Conservation (phyloP, 2,329 filamentous ascomycete genomes). For the Cercospora brassicicola region DNA sequence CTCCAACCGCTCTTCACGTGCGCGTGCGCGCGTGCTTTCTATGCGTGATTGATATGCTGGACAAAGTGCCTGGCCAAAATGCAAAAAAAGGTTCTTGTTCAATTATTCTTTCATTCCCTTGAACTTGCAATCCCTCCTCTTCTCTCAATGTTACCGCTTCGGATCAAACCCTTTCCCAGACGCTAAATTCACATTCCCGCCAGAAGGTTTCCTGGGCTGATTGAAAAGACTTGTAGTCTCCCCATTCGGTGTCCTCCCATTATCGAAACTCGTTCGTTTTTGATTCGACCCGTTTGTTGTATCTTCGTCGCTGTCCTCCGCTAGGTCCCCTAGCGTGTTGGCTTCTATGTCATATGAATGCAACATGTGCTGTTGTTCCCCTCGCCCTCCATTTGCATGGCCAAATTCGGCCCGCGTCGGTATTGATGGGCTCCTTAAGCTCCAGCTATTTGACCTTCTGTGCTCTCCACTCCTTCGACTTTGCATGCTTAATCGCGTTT, state of each 20-base stretch:
- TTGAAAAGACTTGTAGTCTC: slow-evolving; percentile 17
- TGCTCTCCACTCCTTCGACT: slow-evolving; percentile 68
- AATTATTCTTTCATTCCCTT: background rate
- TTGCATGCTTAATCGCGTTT: slow-evolving; percentile 93
- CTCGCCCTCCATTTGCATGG: background rate
- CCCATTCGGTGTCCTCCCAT: slow-evolving; percentile 23
- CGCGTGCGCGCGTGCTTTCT: background rate
- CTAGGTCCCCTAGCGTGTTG: slow-evolving; percentile 67
- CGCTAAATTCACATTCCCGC: slow-evolving; percentile 20
- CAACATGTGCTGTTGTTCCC: slow-evolving; percentile 63
- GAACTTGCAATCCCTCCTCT: background rate
- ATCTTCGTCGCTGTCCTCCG: slow-evolving; percentile 73
- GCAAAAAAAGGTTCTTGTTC: background rate
- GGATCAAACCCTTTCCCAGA: slow-evolving; percentile 31
- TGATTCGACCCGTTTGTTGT: slow-evolving; percentile 27
- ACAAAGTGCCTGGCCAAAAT: background rate
- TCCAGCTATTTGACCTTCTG: slow-evolving; percentile 58
- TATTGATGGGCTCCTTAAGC: slow-evolving; percentile 38
- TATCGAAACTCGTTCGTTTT: slow-evolving; percentile 40
- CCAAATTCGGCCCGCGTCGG: slow-evolving; percentile 45
- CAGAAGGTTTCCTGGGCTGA: slow-evolving; percentile 17
- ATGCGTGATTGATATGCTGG: background rate
- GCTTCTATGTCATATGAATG: slow-evolving; percentile 86
- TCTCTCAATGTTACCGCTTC: slow-evolving; percentile 9
- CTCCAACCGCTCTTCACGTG: background rate